A percentile compares a stretch with the other conserved stretches of the same genome.
Conservation (phyloP, 1,139 yeast species). For the Groenewaldozyma sp. region DNA sequence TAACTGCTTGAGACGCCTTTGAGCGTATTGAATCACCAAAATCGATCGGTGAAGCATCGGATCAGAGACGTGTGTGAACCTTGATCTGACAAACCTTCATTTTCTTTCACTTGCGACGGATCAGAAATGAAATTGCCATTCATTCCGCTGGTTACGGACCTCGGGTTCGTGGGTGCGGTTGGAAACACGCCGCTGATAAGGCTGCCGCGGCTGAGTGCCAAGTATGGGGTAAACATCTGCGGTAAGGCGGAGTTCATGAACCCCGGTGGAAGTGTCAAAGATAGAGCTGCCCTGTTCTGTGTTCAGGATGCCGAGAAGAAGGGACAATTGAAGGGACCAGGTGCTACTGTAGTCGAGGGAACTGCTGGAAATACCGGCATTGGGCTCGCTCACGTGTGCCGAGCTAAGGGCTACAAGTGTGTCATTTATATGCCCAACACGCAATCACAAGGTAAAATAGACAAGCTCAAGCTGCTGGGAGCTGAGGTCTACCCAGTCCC, state of each 20-base stretch:
- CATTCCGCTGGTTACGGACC: constrained; percentile 50
- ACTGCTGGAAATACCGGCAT: constrained; percentile 83
- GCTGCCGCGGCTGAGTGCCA: constrained; percentile 51
- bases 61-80: too few species aligned
- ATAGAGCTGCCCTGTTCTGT: constrained; percentile 76
- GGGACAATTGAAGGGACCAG: constrained; percentile 52
- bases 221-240: constrained; percentile 64
- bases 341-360: constrained; percentile 65
- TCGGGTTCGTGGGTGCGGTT: constrained; percentile 65
- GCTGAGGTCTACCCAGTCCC: constrained; percentile 90
- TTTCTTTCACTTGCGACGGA: too few species aligned
- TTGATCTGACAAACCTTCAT: too few species aligned
- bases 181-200: constrained; percentile 81
- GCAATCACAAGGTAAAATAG: constrained; percentile 69
- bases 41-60: too few species aligned
- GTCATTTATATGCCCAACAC: constrained; percentile 87
- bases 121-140: constrained; percentile 37
- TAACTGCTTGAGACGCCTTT: too few species aligned
- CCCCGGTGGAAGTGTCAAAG: constrained; percentile 93
- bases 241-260: constrained; percentile 91
- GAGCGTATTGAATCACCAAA: too few species aligned
- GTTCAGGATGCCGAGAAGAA: constrained; percentile 68
- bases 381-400: constrained; percentile 81
- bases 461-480: constrained; percentile 62
- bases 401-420: constrained; percentile 75